A percentile compares a stretch with the other conserved stretches of the same genome.
Conservation (phyloP, 1,284 basidiomycete species). For the Leucoagaricus sp. region DNA sequence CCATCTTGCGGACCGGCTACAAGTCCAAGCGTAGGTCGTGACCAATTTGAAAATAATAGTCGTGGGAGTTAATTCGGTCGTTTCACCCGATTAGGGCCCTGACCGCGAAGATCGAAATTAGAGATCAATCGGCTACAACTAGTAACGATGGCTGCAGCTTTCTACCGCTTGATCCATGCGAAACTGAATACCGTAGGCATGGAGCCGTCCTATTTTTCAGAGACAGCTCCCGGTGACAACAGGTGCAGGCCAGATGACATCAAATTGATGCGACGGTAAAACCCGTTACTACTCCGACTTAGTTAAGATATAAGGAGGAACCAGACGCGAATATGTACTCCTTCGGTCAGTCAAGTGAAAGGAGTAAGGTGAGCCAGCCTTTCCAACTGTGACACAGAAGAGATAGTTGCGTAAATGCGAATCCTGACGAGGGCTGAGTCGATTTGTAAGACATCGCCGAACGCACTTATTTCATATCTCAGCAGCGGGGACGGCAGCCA, state of each 20-base stretch:
- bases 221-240: not conserved
- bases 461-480: not conserved
- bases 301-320: slow-evolving; percentile 3
- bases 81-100: not conserved
- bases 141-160: not conserved
- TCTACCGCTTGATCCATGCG: not conserved
- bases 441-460: not conserved
- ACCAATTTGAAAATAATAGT: not conserved
- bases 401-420: not conserved
- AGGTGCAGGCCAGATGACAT: not conserved
- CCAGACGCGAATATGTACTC: not conserved
- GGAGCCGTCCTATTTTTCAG: not conserved
- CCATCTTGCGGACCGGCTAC: no score
- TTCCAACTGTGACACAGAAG: not conserved
- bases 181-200: slow-evolving; percentile 10
- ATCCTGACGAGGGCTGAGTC: not conserved
- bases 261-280: not conserved
- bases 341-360: not conserved
- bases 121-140: not conserved
- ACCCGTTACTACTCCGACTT: not conserved
- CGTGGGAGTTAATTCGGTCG: not conserved
- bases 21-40: no score
- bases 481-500: no score
- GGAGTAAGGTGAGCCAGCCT: slow-evolving; percentile 1
- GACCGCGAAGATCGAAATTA: not conserved